Percentiles rank a stretch among this genome's conserved stretches.
Conservation (phyloP, 331 rosid genomes). For the Rhamnella rubrinervis region DNA sequence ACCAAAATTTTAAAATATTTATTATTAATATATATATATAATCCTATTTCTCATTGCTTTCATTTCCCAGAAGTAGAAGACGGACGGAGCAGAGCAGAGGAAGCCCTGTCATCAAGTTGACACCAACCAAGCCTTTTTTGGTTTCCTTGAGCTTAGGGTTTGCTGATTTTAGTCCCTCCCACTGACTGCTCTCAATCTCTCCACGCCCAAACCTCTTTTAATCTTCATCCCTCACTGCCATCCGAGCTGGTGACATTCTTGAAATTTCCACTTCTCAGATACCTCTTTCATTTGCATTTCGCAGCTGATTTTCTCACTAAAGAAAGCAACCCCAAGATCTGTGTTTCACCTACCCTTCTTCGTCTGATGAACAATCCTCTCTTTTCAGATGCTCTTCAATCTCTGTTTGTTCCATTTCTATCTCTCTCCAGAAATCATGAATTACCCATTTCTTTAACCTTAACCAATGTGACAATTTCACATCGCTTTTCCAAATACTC, state of each 20-base stretch:
- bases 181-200: not conserved
- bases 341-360: not conserved
- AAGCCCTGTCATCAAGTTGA: no score
- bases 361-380: not conserved
- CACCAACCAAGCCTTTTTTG: not conserved
- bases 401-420: no score
- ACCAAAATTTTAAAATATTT: not conserved
- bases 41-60: not conserved
- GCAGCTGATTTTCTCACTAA: not conserved
- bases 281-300: not conserved
- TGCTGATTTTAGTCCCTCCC: not conserved
- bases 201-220: not conserved
- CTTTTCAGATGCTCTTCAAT: constrained; percentile 4
- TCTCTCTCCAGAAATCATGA: not conserved
- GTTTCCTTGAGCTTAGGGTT: not conserved
- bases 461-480: not conserved
- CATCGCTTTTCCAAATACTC: no score
- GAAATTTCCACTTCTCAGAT: constrained; percentile 13
- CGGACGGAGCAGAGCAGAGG: no score
- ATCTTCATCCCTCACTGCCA: not conserved
- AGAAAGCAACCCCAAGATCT: not conserved
- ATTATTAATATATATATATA: not conserved
- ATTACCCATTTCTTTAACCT: constrained; percentile 13
- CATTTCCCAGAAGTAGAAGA: not conserved
- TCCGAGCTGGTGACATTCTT: not conserved